Conservation (phyloP, 2,329 filamentous ascomycete genomes). For the Fusarium multiceps region DNA sequence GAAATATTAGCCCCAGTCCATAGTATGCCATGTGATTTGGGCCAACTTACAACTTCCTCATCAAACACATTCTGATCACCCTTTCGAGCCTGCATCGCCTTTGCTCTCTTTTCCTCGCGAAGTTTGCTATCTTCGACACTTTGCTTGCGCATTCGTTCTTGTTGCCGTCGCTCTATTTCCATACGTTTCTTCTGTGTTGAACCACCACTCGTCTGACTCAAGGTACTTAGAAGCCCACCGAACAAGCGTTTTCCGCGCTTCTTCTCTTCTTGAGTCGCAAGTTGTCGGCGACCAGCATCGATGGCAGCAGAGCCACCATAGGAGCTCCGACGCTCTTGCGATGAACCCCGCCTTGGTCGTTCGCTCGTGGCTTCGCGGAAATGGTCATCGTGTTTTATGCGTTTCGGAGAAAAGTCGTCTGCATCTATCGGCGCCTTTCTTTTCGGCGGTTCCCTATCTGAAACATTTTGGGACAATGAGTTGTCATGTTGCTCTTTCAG, state of each 20-base stretch:
- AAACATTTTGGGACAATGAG: not conserved
- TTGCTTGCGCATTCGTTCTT: constrained; percentile 79
- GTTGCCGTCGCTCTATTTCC: constrained; percentile 85
- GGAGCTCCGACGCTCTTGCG: constrained; percentile 18
- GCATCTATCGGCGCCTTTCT: constrained; percentile 46
- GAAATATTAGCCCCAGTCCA: constrained; percentile 29
- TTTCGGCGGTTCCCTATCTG: constrained; percentile 41
- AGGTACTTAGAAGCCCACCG: constrained; percentile 80
- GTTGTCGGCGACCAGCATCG: constrained; percentile 40
- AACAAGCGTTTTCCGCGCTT: constrained; percentile 88
- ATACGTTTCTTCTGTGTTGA: constrained; percentile 75
- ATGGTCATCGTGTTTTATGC: constrained; percentile 41
- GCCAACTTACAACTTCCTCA: constrained; percentile 74
- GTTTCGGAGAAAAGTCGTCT: constrained; percentile 42
- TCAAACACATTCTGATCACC: constrained; percentile 81
- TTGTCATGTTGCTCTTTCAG: constrained; percentile 11
- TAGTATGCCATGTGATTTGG: not conserved
- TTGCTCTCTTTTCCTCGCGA: constrained; percentile 72
- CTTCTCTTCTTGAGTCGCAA: constrained; percentile 74
- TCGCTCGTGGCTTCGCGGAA: constrained; percentile 22
- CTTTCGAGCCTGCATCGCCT: constrained; percentile 69
- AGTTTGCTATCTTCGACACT: constrained; percentile 76
- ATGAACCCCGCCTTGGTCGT: constrained; percentile 32
- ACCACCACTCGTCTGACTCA: constrained; percentile 76
- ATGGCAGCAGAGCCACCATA: constrained; percentile 7